phyloP scores from a whole-genome alignment of 768 basidiomycete genomes.

The Austroboletus eburneus region DNA sequence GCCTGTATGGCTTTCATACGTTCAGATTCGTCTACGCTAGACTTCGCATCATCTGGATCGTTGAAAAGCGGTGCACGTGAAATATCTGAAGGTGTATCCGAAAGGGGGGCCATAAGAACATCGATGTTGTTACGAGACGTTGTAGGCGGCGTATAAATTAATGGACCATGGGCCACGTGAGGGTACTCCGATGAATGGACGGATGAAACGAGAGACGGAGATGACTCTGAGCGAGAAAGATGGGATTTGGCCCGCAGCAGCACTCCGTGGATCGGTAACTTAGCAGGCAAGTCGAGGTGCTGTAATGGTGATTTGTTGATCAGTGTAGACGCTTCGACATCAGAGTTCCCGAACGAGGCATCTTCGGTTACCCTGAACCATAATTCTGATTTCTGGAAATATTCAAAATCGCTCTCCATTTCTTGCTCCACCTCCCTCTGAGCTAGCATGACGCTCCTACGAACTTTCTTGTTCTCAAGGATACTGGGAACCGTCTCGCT shows the following conservation, averaged over 20 bases:
- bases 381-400: conserved; percentile 83
- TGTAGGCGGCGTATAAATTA: conserved; percentile 15
- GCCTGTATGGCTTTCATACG: conserved; percentile 97
- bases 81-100: conserved; percentile 47
- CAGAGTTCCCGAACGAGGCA: conserved; percentile 36
- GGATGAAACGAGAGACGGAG: conserved; percentile 27
- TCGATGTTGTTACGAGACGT: conserved; percentile 55
- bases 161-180: conserved; percentile 15
- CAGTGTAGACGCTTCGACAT: conserved; percentile 1
- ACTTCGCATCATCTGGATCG: conserved; percentile 61
- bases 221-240: conserved; percentile 35
- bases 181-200: conserved; percentile 13
- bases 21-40: conserved; percentile 61
- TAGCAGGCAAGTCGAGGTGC: conserved; percentile 11
- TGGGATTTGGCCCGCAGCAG: conserved; percentile 8
- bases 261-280: background rate
- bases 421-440: conserved; percentile 82
- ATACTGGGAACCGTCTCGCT: conserved; percentile 41
- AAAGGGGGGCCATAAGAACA: conserved; percentile 73
- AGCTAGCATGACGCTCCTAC: conserved; percentile 74
- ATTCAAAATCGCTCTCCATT: conserved; percentile 91
- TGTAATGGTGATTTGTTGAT: conserved; percentile 5
- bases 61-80: conserved; percentile 75
- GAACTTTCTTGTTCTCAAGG: conserved; percentile 50
- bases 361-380: conserved; percentile 89